Evolutionary conservation across 768 basidiomycete genomes (phyloP).

Genomic region (Saitozyma podzolica): DNA sequence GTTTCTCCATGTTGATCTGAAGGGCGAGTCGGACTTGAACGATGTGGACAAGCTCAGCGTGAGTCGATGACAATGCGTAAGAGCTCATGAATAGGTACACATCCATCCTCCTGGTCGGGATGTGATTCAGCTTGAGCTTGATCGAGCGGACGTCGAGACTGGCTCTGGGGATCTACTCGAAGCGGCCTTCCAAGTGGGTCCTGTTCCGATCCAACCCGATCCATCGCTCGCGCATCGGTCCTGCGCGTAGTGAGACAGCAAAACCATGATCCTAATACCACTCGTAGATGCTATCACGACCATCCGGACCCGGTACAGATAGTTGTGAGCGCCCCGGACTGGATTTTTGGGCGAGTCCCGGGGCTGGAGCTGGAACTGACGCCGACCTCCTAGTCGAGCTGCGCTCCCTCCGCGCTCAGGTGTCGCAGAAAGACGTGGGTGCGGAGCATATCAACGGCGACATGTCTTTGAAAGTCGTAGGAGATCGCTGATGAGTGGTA

Average conservation of each 20-base stretch:
- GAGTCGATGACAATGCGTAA: background rate
- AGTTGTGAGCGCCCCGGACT: background rate
- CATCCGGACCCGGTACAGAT: background rate
- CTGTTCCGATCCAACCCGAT: background rate
- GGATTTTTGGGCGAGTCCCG: background rate
- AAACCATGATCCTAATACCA: background rate
- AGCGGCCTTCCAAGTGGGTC: slow-evolving; percentile 10
- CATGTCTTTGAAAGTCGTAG: too few species aligned
- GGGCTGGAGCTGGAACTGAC: background rate
- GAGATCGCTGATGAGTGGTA: background rate
- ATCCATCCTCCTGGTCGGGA: slow-evolving; percentile 8
- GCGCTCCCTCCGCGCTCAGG: slow-evolving; percentile 19
- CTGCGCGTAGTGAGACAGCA: background rate
- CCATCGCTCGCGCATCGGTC: background rate
- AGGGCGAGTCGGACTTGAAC: slow-evolving; percentile 9
- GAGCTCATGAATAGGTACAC: slow-evolving; percentile 15
- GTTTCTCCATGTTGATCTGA: slow-evolving; percentile 18
- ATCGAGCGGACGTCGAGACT: background rate
- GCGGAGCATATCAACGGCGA: too few species aligned
- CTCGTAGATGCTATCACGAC: slow-evolving; percentile 8
- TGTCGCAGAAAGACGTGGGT: slow-evolving; percentile 8
- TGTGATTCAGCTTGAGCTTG: slow-evolving; percentile 4
- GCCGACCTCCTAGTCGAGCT: slow-evolving; percentile 20
- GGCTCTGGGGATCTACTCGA: slow-evolving; percentile 7
- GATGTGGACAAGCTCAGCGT: slow-evolving; percentile 6